Conservation (phyloP, 1,139 yeast genomes). For the Komagataea norvegica region DNA sequence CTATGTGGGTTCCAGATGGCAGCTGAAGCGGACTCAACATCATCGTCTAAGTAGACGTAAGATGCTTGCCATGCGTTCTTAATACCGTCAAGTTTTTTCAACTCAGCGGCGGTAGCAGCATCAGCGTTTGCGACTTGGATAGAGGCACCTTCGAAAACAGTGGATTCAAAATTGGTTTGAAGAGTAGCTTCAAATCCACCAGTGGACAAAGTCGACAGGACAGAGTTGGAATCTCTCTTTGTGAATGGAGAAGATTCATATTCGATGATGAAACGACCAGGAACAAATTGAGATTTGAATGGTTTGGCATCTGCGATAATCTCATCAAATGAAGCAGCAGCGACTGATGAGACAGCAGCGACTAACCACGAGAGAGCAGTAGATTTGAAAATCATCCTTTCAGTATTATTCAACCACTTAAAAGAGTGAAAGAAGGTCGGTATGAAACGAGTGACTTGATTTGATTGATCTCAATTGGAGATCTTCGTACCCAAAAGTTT, state of each 20-base stretch:
- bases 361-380: constrained; percentile 4
- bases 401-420: too few species aligned
- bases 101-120: constrained; percentile 8
- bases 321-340: constrained; percentile 2
- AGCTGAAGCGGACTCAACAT: not conserved
- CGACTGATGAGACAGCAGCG: constrained; percentile 1
- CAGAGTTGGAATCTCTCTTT: constrained; percentile 3
- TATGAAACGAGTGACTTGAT: constrained; percentile 1
- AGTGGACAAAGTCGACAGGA: constrained; percentile 2
- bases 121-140: constrained; percentile 6
- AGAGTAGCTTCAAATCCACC: constrained; percentile 6
- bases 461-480: too few species aligned
- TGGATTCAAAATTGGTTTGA: constrained; percentile 8
- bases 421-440: not conserved
- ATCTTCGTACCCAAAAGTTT: not conserved
- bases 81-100: constrained; percentile 7
- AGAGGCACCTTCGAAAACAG: constrained; percentile 12
- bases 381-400: not conserved
- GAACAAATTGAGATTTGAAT: constrained; percentile 5
- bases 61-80: constrained; percentile 12
- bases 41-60: constrained; percentile 4
- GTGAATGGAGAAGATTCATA: constrained; percentile 4
- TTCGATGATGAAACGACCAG: constrained; percentile 12
- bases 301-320: not conserved
- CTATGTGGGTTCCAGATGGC: constrained; percentile 35